A percentile compares a stretch with the other conserved stretches of the same genome.
Evolutionary conservation across 345 rosid genomes (phyloP).

Genomic region (Aurinia saxatilis): DNA sequence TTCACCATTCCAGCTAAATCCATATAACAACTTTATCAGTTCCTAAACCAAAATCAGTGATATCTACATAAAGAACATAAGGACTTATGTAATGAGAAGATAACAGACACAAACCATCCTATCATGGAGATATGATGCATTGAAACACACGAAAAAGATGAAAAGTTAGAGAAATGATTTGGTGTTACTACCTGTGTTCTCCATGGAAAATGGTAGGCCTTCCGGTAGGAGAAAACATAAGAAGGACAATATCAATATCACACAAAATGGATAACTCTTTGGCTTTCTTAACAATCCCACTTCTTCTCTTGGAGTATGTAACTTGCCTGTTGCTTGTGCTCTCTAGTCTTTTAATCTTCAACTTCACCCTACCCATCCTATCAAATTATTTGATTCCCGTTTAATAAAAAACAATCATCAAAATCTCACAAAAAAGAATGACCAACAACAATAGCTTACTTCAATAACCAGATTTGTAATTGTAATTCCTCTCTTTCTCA

Average conservation of each 20-base stretch:
- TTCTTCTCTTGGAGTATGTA: slow-evolving; percentile 75
- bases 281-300: slow-evolving; percentile 87
- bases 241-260: slow-evolving; percentile 71
- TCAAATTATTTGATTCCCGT: background rate
- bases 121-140: no score
- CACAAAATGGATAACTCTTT: slow-evolving; percentile 82
- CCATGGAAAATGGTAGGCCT: slow-evolving; percentile 67
- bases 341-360: slow-evolving; percentile 79
- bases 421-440: background rate
- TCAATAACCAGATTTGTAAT: background rate
- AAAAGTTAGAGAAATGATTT: no score
- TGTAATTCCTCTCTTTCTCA: background rate
- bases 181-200: slow-evolving; percentile 74
- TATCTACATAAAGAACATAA: no score
- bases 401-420: background rate
- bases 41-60: no score
- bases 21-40: no score
- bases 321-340: slow-evolving; percentile 65
- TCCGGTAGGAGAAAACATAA: slow-evolving; percentile 88
- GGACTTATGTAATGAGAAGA: no score
- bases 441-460: slow-evolving; percentile 14
- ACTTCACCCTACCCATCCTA: slow-evolving; percentile 90
- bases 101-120: no score
- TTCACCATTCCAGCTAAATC: no score
- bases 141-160: no score